phyloP scores from a whole-genome alignment of 805 yeast species.

The Schizosaccharomyces pombe region ASM294v3 CU329670.1:2515001-2515500 shows the following conservation, averaged over 20 bases:
- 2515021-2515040: no score
- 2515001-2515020: no score
- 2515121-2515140: no score
- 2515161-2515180: no score
- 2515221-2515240: background rate
- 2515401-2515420: background rate
- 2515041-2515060: no score
- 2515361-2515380: background rate
- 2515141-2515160: no score
- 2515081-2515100: no score
- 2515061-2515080: no score
- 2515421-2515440: slow-evolving; percentile 1
- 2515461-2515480: background rate
- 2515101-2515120: no score
- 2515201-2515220: no score
- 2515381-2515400: background rate
- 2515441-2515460: slow-evolving; percentile 3
- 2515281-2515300: background rate
- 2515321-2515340: background rate
- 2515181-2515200: no score
- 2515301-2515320: background rate
- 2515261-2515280: background rate
- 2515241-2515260: background rate
- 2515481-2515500: background rate
- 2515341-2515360: background rate